phyloP scores from a whole-genome alignment of 768 basidiomycete genomes.

The Roridomyces roridus region DNA sequence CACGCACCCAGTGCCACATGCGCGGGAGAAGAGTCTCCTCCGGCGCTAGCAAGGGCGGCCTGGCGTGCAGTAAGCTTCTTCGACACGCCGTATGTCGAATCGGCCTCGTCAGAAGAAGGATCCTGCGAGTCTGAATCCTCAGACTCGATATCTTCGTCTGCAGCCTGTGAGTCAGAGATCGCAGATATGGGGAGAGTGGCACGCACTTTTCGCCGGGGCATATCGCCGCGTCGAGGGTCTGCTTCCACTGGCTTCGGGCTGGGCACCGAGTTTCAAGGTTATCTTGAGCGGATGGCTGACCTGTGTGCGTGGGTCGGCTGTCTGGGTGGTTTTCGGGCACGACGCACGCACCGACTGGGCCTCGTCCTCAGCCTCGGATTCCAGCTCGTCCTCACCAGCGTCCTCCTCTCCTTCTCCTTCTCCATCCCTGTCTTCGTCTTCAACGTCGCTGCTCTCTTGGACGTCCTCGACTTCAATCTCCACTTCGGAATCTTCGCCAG shows the following conservation, averaged over 20 bases:
- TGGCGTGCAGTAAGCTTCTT: conserved; percentile 47
- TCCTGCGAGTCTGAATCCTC: conserved; percentile 38
- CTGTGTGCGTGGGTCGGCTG: not conserved
- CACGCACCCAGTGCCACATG: conserved; percentile 52
- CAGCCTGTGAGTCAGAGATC: not conserved
- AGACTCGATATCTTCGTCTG: conserved; percentile 46
- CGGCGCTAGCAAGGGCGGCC: conserved; percentile 54
- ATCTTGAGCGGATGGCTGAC: conserved; percentile 12
- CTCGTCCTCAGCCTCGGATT: conserved; percentile 11
- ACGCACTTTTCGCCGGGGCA: conserved; percentile 8
- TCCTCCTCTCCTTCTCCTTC: conserved; percentile 10
- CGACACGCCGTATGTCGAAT: not conserved
- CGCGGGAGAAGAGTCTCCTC: conserved; percentile 40
- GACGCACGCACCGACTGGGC: conserved; percentile 4
- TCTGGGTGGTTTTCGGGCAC: too few relatives aligned
- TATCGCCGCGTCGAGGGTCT: not conserved
- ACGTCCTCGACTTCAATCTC: conserved; percentile 19
- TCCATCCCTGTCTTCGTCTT: not conserved
- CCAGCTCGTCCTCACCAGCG: conserved; percentile 21
- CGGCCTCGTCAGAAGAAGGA: conserved; percentile 27
- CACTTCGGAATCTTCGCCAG: conserved; percentile 23
- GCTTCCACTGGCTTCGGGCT: not conserved
- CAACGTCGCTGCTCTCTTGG: conserved; percentile 7
- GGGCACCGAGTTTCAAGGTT: conserved; percentile 22
- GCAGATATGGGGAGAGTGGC: too few relatives aligned